Base-by-base conservation (phyloP, 2,329 filamentous ascomycete genomes). In the Penicillium digitatum region DNA sequence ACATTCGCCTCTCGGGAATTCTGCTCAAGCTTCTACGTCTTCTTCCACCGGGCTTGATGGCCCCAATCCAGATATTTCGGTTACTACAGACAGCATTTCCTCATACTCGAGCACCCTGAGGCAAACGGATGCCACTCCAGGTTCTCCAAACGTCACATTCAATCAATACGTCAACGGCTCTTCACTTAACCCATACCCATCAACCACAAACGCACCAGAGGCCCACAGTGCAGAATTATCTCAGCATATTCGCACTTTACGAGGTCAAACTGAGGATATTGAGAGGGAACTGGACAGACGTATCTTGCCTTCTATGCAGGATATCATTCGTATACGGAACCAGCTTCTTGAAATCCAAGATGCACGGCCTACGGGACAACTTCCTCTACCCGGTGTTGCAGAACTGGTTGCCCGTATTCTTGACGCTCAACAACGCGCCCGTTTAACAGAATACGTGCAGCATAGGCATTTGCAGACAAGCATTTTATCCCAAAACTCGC, bases 281-380 rank as follows among this genome's bases (percentile, higher is more conserved):
- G 71, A 74, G 56, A 57, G 61, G 20, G 66, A 70, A 48, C 49
- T 74, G 9, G 60, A 62, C 16, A 57, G 55, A 38, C 68, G 65
- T 14, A 59, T 62, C 27, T 52, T 63, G 2, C 71, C 71, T n/a
- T 49, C 66, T 2, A 59, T 72, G 44, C 66, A 70, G 6, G 62
- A 66, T 27, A 66, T 74, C 26, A 65, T 69, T 22, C 55, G 49
- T 3, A 56, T 68, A 31, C 68, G 72, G 9, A 66, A 57, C 20
- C 63, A 71, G 37, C 52, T 74, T 18, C 66, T 70, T 43, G 60
- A 64, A 38, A 54, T 72, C 11, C 62, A 71, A 14, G 72, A 73
- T 56, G 62, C 66, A 18, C 70, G 69, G 40, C 66, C 68, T 56
- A 61, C 59, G 26, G 66, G n/a, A 62, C 46, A 67, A 57, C 20